Evolutionary conservation across 208 protist genomes (phyloP), one percentile per base, ranked within the genome.

Genomic region (Leishmania aethiopica): DNA sequence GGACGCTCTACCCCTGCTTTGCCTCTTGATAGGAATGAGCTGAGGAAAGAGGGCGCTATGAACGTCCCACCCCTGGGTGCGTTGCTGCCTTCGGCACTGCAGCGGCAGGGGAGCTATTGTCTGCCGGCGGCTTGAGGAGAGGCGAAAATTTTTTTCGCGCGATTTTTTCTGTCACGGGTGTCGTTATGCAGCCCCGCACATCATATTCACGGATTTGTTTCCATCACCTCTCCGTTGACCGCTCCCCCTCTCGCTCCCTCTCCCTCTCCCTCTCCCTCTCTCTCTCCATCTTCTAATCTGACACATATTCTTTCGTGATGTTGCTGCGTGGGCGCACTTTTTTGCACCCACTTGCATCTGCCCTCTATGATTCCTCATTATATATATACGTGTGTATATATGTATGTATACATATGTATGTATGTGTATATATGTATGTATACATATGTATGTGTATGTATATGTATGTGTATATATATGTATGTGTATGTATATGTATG

Each of bases 151-250:
- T 47, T 47, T 7, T 47, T 47, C 2, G 32, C 13, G 62, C 4
- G 62, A 8, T 19, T 3, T 8, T 67, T 67, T 40, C 32, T 35
- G 13, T 40, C 25, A 62, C 32, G 28, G 17, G 57, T 7, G 25
- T 0, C 25, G 7, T 11, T 8, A 25, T 62, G 57, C 57, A n/a
- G 8, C 28, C 13, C 57, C 13, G 57, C 17, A 62, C 25, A 67
- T 40, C 32, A 67, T 8, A 40, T 37, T 25, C 62, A 6, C 32
- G 59, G 28, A 4, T 64, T 25, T 62, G 15, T 64, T 13, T 32
- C 59, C 62, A 67, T 67, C 62, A 37, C 15, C 62, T 67, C 15
- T 19, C 62, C 62, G 62, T 67, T 67, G 62, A 67, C 62, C 62
- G 62, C n/a, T 37, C 40, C 32, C 62, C 11, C 28, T n/a, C 53